Conservation (phyloP, 352 stramenopile genomes). For the Nothophytophthora sp. region DNA sequence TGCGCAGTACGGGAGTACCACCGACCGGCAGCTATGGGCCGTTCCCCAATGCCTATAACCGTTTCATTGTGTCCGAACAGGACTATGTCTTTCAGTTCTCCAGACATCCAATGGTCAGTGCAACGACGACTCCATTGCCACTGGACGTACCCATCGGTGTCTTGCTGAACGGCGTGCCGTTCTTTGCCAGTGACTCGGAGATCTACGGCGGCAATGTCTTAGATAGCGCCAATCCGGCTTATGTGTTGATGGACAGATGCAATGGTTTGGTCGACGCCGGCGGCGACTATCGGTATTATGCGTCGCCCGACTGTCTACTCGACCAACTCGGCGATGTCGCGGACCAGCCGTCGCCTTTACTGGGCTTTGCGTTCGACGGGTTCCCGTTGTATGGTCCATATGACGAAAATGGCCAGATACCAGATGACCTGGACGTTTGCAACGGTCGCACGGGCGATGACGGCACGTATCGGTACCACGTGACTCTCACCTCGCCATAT, state of each 20-base stretch:
- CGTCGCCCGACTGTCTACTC: conserved; percentile 64
- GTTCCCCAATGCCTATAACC: conserved; percentile 74
- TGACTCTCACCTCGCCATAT: conserved; percentile 49
- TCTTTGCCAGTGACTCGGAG: conserved; percentile 45
- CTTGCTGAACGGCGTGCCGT: conserved; percentile 74
- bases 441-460: conserved; percentile 66
- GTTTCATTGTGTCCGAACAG: conserved; percentile 40
- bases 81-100: conserved; percentile 73
- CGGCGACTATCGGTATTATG: conserved; percentile 79
- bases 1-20: conserved; percentile 62
- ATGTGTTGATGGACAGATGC: conserved; percentile 67
- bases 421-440: conserved; percentile 63
- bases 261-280: conserved; percentile 63
- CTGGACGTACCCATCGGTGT: conserved; percentile 53
- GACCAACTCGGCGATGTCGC: conserved; percentile 32
- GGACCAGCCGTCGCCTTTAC: conserved; percentile 45
- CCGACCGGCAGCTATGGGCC: conserved; percentile 35
- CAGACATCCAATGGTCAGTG: conserved; percentile 29
- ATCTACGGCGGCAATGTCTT: conserved; percentile 48
- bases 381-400: conserved; percentile 76
- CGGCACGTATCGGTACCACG: conserved; percentile 72
- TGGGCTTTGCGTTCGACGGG: conserved; percentile 77
- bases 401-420: conserved; percentile 39
- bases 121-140: conserved; percentile 34
- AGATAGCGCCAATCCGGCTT: conserved; percentile 31